These are phyloP conservation scores for Penicillium paneum DNA, from an alignment of 2,329 filamentous ascomycete genomes.

Conservation along the genomic window DNA sequence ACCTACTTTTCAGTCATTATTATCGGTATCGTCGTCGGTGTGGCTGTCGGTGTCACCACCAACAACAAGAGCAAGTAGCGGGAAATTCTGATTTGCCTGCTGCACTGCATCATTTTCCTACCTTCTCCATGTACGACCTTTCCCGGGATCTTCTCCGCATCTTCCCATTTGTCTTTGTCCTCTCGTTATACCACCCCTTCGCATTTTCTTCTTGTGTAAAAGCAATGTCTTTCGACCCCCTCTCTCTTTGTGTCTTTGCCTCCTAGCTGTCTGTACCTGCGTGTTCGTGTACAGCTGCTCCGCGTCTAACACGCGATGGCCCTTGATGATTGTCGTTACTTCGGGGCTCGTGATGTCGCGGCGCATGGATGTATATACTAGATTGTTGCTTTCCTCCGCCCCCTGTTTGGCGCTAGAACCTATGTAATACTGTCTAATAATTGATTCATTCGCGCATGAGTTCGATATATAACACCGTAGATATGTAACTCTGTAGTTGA, in stretches of 20 bases:
- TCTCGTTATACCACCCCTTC: slow-evolving; percentile 27
- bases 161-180: slow-evolving; percentile 11
- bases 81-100: slow-evolving; percentile 2
- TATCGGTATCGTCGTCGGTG: slow-evolving; percentile 52
- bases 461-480: background rate
- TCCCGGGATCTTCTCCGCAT: slow-evolving; percentile 7
- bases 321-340: slow-evolving; percentile 16
- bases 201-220: slow-evolving; percentile 27
- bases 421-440: slow-evolving; percentile 35
- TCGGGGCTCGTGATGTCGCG: background rate
- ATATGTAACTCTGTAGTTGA: background rate
- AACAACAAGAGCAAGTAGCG: slow-evolving; percentile 15
- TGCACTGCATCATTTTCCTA: background rate
- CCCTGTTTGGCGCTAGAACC: slow-evolving; percentile 30
- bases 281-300: slow-evolving; percentile 19
- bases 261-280: slow-evolving; percentile 12
- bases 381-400: slow-evolving; percentile 22
- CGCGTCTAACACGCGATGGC: slow-evolving; percentile 6
- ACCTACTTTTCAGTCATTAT: slow-evolving; percentile 47
- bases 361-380: slow-evolving; percentile 23
- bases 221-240: slow-evolving; percentile 19
- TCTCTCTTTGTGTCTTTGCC: slow-evolving; percentile 16
- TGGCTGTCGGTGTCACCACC: slow-evolving; percentile 48
- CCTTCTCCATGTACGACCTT: slow-evolving; percentile 14
- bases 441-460: slow-evolving; percentile 18